Conservation (phyloP, 352 stramenopile genomes). For the Phytophthora pisi region DNA sequence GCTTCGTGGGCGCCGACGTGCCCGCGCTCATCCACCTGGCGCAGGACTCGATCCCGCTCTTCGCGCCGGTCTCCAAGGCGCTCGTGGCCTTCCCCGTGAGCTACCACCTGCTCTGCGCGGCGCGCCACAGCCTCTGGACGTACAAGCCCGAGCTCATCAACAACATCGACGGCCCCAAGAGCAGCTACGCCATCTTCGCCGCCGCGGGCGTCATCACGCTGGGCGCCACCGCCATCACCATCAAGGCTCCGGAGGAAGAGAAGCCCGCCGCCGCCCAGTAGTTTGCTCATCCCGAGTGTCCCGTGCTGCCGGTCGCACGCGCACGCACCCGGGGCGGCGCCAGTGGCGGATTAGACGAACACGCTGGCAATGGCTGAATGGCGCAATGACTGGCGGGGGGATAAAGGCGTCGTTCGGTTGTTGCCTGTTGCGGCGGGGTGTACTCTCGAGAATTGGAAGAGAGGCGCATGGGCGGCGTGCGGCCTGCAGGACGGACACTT, state of each 20-base stretch:
- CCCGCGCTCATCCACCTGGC: constrained; percentile 78
- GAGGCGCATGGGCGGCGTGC: background rate
- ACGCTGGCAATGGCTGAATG: background rate
- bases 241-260: constrained; percentile 38
- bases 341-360: constrained; percentile 5
- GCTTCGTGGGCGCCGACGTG: constrained; percentile 81
- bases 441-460: constrained; percentile 16
- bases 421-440: background rate
- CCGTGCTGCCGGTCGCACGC: constrained; percentile 5
- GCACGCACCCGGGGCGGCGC: background rate
- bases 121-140: constrained; percentile 94
- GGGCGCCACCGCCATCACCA: constrained; percentile 52
- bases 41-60: constrained; percentile 75
- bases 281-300: background rate
- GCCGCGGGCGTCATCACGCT: constrained; percentile 53
- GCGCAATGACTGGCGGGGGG: background rate
- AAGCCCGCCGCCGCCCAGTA: constrained; percentile 21
- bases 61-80: constrained; percentile 90
- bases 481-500: constrained; percentile 2
- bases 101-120: constrained; percentile 93
- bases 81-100: constrained; percentile 92
- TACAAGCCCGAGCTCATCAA: constrained; percentile 89
- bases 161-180: constrained; percentile 52
- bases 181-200: constrained; percentile 61
- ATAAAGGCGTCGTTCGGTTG: background rate